These are phyloP conservation scores for Boletus patriciae DNA, from an alignment of 768 basidiomycete species.

Conservation along the genomic window DNA sequence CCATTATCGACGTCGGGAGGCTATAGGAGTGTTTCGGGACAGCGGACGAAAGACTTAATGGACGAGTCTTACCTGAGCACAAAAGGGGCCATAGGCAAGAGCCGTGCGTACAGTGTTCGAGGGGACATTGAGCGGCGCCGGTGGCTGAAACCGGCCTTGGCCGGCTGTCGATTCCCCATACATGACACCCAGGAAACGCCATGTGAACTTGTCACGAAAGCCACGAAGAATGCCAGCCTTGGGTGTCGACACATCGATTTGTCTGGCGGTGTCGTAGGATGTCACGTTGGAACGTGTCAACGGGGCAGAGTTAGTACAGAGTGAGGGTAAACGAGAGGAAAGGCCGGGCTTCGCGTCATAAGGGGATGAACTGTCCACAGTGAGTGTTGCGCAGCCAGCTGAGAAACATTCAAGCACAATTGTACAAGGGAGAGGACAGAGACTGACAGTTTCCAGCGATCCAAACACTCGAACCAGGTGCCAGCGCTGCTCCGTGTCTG, in stretches of 20 bases:
- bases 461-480: slow-evolving; percentile 1
- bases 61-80: slow-evolving; percentile 14
- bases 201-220: slow-evolving; percentile 19
- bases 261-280: slow-evolving; percentile 13
- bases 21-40: neutral
- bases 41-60: neutral
- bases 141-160: slow-evolving; percentile 12
- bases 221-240: slow-evolving; percentile 19
- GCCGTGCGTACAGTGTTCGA: slow-evolving; percentile 1
- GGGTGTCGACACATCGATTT: slow-evolving; percentile 14
- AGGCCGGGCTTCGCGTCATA: neutral
- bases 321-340: slow-evolving; percentile 3
- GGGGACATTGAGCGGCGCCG: slow-evolving; percentile 7
- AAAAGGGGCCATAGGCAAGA: slow-evolving; percentile 16
- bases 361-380: neutral
- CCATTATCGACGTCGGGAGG: slow-evolving; percentile 17
- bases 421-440: no score
- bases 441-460: slow-evolving; percentile 5
- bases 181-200: slow-evolving; percentile 20
- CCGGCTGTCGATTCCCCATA: slow-evolving; percentile 11
- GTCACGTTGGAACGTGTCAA: slow-evolving; percentile 24
- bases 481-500: slow-evolving; percentile 6
- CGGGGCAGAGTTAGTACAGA: slow-evolving; percentile 23
- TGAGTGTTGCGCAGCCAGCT: slow-evolving; percentile 2
- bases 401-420: neutral